Percentiles rank a stretch among this genome's conserved stretches.
Evolutionary conservation across 208 protist species (phyloP).

Genomic region (Leishmania major): DNA sequence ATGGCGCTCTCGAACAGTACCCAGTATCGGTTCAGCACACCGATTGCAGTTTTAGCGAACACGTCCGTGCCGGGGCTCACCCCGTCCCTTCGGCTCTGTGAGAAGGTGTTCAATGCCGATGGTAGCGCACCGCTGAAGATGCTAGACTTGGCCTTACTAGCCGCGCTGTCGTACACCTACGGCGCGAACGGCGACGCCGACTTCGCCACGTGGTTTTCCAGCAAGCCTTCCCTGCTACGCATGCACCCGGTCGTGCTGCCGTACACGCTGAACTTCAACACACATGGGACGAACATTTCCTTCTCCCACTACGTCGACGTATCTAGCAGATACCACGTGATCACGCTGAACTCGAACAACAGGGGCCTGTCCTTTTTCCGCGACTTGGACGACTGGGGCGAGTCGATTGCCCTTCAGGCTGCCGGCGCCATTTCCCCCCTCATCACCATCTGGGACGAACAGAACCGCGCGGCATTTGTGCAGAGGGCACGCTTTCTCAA

Average conservation of each 20-base stretch:
- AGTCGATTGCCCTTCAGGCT: conserved; percentile 71
- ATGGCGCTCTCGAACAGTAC: conserved; percentile 67
- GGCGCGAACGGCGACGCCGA: conserved; percentile 59
- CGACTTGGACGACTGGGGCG: conserved; percentile 81
- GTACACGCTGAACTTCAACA: conserved; percentile 69
- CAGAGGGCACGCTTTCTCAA: conserved; percentile 61
- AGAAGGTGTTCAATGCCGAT: conserved; percentile 52
- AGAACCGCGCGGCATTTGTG: conserved; percentile 58
- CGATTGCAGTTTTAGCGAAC: conserved; percentile 41
- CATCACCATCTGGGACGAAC: conserved; percentile 74
- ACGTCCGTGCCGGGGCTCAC: conserved; percentile 23
- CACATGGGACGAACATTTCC: conserved; percentile 57
- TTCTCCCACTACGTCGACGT: conserved; percentile 86
- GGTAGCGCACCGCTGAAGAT: conserved; percentile 52
- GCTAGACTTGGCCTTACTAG: conserved; percentile 73
- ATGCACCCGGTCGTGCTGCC: conserved; percentile 55
- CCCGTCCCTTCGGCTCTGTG: conserved; percentile 44
- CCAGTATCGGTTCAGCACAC: conserved; percentile 46
- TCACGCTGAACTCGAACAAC: conserved; percentile 85
- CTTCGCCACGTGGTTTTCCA: conserved; percentile 84
- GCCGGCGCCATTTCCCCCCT: conserved; percentile 71
- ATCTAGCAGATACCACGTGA: conserved; percentile 72
- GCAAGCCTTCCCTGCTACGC: conserved; percentile 59
- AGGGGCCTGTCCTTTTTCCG: conserved; percentile 77
- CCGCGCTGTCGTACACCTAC: conserved; percentile 78